Conservation (phyloP, 345 rosid genomes). For the Excoecaria agallocha region DNA sequence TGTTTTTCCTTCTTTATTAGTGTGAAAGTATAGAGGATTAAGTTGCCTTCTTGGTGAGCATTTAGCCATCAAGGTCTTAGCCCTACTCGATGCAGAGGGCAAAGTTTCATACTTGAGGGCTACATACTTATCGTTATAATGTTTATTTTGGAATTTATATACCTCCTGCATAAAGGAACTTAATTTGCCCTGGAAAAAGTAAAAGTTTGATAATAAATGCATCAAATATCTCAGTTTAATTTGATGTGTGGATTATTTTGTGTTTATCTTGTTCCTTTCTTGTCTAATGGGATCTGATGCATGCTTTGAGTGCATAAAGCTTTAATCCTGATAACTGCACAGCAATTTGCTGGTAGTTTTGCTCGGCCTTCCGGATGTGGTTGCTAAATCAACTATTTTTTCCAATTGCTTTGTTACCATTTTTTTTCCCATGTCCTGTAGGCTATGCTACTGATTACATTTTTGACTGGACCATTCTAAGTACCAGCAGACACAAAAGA, state of each 20-base stretch:
- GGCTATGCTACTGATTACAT: conserved; percentile 5
- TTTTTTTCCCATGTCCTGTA: background rate
- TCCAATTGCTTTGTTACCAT: background rate
- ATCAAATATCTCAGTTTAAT: background rate
- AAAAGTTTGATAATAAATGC: background rate
- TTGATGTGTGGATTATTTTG: background rate
- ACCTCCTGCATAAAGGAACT: background rate
- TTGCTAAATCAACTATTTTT: background rate
- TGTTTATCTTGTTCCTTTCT: background rate
- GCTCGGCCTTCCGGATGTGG: background rate
- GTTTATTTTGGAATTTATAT: background rate
- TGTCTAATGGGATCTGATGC: background rate
- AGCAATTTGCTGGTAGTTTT: background rate
- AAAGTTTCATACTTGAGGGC: background rate
- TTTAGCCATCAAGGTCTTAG: background rate
- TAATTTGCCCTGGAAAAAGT: background rate
- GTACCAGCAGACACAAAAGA: conserved; percentile 24
- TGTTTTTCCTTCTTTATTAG: too few species aligned
- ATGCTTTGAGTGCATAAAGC: background rate
- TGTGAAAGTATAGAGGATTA: background rate
- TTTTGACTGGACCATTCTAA: conserved; percentile 16
- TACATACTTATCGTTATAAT: background rate
- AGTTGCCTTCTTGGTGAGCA: background rate
- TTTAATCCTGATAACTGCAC: background rate
- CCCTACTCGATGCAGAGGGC: background rate